Conservation (phyloP, 352 stramenopile genomes). For the Phytopythium cucurbitacearum region DNA sequence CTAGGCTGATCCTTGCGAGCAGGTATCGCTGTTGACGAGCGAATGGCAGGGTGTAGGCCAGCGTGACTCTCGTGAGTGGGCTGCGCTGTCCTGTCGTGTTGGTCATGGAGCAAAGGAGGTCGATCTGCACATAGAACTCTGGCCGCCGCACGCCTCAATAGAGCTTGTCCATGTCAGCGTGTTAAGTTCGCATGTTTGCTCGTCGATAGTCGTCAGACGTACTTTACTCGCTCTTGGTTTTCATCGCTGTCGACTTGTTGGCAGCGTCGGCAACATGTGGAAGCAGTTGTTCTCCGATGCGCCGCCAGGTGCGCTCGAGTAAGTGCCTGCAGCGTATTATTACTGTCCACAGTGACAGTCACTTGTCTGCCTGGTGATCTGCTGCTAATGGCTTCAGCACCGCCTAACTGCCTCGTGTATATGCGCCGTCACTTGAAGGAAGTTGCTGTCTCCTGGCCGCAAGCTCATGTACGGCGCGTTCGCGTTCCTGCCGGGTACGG, state of each 20-base stretch:
- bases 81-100: no score
- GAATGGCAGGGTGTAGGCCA: no score
- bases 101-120: no score
- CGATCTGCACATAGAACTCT: no score
- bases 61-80: no score
- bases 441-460: conserved; percentile 57
- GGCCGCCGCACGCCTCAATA: no score
- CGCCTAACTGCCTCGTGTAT: neutral
- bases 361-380: neutral
- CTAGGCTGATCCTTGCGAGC: conserved; percentile 19
- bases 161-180: no score
- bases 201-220: no score
- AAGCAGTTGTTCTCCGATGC: conserved; percentile 77
- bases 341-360: neutral
- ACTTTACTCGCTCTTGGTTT: no score
- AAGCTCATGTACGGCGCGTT: conserved; percentile 67
- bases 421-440: conserved; percentile 20
- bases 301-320: conserved; percentile 65
- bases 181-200: no score
- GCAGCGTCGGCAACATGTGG: conserved; percentile 17
- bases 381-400: neutral
- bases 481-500: conserved; percentile 60
- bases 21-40: no score
- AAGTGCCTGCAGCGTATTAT: conserved; percentile 10
- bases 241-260: no score